Percentiles rank a stretch among this genome's conserved stretches.
phyloP scores from a whole-genome alignment of 768 basidiomycete species.

The Tricholoma hemisulphureum region DNA sequence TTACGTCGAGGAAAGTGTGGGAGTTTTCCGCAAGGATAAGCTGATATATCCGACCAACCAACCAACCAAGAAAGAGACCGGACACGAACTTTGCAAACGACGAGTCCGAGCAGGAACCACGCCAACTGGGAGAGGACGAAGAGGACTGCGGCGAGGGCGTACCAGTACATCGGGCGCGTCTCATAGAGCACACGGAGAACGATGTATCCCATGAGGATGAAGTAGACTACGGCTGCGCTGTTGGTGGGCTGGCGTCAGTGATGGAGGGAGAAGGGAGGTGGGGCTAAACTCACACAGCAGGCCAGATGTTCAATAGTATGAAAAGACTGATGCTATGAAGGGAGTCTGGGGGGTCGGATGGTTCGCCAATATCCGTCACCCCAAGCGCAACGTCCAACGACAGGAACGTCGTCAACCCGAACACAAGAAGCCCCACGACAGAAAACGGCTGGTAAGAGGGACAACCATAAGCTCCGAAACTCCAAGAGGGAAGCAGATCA shows the following conservation, averaged over 20 bases:
- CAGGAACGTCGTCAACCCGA: constrained; percentile 78
- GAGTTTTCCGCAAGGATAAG: too few species aligned
- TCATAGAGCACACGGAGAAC: constrained; percentile 77
- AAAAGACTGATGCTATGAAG: constrained; percentile 77
- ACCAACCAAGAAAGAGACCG: too few species aligned
- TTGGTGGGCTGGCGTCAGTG: background rate
- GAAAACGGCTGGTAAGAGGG: constrained; percentile 55
- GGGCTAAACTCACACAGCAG: constrained; percentile 27
- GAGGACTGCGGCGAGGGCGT: constrained; percentile 66
- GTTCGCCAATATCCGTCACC: constrained; percentile 59
- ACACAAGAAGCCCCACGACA: constrained; percentile 55
- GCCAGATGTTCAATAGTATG: constrained; percentile 78
- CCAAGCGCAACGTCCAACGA: constrained; percentile 75
- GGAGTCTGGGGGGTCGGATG: constrained; percentile 51
- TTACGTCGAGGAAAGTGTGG: too few species aligned
- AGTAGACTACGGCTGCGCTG: constrained; percentile 54
- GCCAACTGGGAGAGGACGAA: constrained; percentile 82
- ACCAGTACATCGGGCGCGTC: constrained; percentile 75
- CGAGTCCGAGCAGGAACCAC: constrained; percentile 76
- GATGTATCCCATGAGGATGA: constrained; percentile 77
- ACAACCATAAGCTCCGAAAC: constrained; percentile 2
- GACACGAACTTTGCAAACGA: constrained; percentile 69
- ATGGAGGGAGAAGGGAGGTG: background rate
- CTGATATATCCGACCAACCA: too few species aligned
- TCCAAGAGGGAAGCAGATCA: constrained; percentile 14